These are phyloP conservation scores for Eutypa lata DNA, from an alignment of 2,329 filamentous ascomycete genomes.

Conservation along the genomic window DNA sequence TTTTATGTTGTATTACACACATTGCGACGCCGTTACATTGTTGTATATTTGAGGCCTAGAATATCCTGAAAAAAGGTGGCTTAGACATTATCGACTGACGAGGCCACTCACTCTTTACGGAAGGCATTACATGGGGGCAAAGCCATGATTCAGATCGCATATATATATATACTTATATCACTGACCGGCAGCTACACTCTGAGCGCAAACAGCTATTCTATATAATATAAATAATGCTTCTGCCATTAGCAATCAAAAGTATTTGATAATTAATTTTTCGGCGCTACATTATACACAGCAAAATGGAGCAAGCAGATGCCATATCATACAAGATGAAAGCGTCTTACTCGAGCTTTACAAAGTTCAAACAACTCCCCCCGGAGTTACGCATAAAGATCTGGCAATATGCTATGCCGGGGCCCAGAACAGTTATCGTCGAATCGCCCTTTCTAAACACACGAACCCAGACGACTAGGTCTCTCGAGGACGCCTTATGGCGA, in stretches of 20 bases:
- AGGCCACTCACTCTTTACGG: not conserved
- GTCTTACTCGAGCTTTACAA: constrained; percentile 17
- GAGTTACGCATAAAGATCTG: constrained; percentile 31
- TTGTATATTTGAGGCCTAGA: not conserved
- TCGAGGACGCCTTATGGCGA: constrained; percentile 22
- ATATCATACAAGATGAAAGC: constrained; percentile 7
- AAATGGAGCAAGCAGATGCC: constrained; percentile 2
- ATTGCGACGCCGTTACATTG: not conserved
- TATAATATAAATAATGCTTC: constrained; percentile 13
- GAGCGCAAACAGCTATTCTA: constrained; percentile 14
- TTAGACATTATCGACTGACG: not conserved
- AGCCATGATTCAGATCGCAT: constrained; percentile 5
- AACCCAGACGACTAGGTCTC: constrained; percentile 14
- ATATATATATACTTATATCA: constrained; percentile 21
- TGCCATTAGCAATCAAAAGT: constrained; percentile 15
- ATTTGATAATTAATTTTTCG: too few species aligned
- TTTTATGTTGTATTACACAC: not conserved
- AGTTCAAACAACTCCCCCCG: constrained; percentile 28
- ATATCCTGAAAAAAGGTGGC: not conserved
- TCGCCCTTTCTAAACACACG: constrained; percentile 17
- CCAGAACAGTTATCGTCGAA: constrained; percentile 25
- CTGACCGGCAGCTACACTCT: constrained; percentile 17
- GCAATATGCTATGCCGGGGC: constrained; percentile 27
- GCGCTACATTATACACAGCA: constrained; percentile 23
- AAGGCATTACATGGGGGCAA: not conserved